Evolutionary conservation across 176 grass and related monocot species (phyloP), one percentile per base, ranked within the genome.

Genomic region (Hyparrhenia diplandra): DNA sequence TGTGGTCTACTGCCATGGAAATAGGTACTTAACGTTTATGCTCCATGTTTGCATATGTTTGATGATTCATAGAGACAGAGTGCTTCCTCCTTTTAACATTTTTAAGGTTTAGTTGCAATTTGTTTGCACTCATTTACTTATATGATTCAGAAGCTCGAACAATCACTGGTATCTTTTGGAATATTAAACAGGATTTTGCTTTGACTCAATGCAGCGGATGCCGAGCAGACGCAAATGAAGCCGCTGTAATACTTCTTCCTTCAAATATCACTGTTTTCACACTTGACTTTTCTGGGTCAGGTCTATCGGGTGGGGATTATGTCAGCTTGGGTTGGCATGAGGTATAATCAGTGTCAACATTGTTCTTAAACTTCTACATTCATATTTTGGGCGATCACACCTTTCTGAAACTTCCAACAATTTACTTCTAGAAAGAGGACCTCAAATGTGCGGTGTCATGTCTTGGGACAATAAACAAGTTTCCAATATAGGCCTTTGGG

Each of bases 271-370:
- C 95, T 67, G 86, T 98, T 78, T 98, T 98, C 76, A 93, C 95
- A 64, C 95, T 93, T 82, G 95, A 98, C 47, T 98, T 98, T 85
- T 94, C 95, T 28, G 95, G 95, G 51, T 98, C 95, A 78, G 95
- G 95, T 82, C 75, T 98, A 73, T 98, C 92, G 10, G 90, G 68
- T 66, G 95, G 95, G 69, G 88, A 98, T 76, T 95, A 91, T 93
- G 95, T 98, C 63, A 98, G 95, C 84, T 90, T 98, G 89, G 95
- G 95, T 89, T 98, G 95, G 92, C 92, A 98, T 75, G 95, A 98
- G 92, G 95, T 98, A 25, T 82, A 90, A 61, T 66, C 71, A 85
- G 18, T 83, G 64, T 61, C 24, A 31, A 2, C 67, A 9, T 86
- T 82, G 41, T 85, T 89, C 11, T 73, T 83, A n/a, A n/a, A n/a